Base-by-base conservation (phyloP, 352 stramenopile genomes). In the Globisporangium uncinulatum region DNA sequence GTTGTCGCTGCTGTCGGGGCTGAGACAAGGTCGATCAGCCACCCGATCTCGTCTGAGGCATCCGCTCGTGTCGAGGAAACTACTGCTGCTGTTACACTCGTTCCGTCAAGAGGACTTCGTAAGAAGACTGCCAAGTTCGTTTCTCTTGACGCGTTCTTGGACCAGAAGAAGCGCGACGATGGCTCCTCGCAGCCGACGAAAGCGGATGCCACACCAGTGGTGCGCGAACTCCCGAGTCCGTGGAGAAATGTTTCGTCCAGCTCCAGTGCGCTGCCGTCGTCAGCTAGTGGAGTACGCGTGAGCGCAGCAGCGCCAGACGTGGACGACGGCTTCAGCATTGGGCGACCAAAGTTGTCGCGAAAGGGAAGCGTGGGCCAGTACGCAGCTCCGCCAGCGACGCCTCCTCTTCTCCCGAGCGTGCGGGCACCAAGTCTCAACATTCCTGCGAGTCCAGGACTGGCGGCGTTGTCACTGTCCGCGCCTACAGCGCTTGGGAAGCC, bases 41-140 rank as follows among this genome's bases (percentile, higher is more conserved):
- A n/a, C 10, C 43, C 43, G 43, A 24, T 31, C 34, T 13, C 34
- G 34, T 39, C 34, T 13, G 34, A 39, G 34, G 13, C 8, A 11
- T 17, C n/a, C 13, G 0, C 17, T 17, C n/a, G 29, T 14, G 37
- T 39, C 5, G 50, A 32, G 10, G 41, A 36, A 47, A 29, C 42
- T n/a, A 32, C 21, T 51, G 24, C 14, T 58, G 41, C 10, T 6
- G 24, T 13, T 6, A 29, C n/a, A 14, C 8, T 9, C 15, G 49
- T 36, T 11, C 17, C 46, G 29, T 31, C 32, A 41, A 37, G 59
- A 20, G 43, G 47, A 7, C 19, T 36, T 19, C 41, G 71, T 39
- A 66, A 56, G 29, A 74, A 74, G 50, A 63, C 52, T 10, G 62
- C 63, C 41, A 91, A 89, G 55, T 91, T 89, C 57, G 73, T 89